These are phyloP conservation scores for Sarocladiaceae sp. DNA, from an alignment of 2,329 filamentous ascomycete genomes.

Conservation along the genomic window DNA sequence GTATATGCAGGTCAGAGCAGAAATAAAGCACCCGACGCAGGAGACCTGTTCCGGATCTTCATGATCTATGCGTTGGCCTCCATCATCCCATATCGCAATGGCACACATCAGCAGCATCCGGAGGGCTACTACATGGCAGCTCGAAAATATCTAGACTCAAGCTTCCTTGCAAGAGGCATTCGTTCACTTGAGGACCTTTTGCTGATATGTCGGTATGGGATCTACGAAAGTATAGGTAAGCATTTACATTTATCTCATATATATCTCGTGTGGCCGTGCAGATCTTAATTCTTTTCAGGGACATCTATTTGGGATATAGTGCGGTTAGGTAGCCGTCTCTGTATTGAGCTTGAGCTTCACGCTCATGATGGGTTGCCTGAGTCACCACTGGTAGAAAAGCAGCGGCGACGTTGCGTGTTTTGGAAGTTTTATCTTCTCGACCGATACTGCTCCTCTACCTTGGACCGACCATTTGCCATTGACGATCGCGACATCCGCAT, in stretches of 20 bases:
- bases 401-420: slow-evolving; percentile 34
- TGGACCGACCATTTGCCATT: slow-evolving; percentile 37
- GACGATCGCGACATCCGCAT: slow-evolving; percentile 33
- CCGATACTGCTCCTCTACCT: slow-evolving; percentile 36
- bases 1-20: not conserved
- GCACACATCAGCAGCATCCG: slow-evolving; percentile 27
- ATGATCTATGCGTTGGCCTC: not conserved
- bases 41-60: not conserved
- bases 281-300: slow-evolving; percentile 14
- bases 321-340: slow-evolving; percentile 34
- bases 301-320: slow-evolving; percentile 36
- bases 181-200: slow-evolving; percentile 35
- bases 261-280: not conserved
- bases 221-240: slow-evolving; percentile 22
- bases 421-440: slow-evolving; percentile 42
- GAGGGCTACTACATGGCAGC: slow-evolving; percentile 36
- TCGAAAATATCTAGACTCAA: slow-evolving; percentile 23
- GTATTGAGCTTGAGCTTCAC: slow-evolving; percentile 33
- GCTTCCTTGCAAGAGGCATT: slow-evolving; percentile 26
- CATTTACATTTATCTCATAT: not conserved
- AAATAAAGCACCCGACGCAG: not conserved
- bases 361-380: not conserved
- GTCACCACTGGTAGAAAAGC: slow-evolving; percentile 24
- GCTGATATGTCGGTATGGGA: slow-evolving; percentile 34
- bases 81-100: slow-evolving; percentile 27